Percentiles rank a stretch among this genome's conserved stretches.
Conservation (phyloP, 306 rosid genomes). For the Boehmeria nivea region DNA sequence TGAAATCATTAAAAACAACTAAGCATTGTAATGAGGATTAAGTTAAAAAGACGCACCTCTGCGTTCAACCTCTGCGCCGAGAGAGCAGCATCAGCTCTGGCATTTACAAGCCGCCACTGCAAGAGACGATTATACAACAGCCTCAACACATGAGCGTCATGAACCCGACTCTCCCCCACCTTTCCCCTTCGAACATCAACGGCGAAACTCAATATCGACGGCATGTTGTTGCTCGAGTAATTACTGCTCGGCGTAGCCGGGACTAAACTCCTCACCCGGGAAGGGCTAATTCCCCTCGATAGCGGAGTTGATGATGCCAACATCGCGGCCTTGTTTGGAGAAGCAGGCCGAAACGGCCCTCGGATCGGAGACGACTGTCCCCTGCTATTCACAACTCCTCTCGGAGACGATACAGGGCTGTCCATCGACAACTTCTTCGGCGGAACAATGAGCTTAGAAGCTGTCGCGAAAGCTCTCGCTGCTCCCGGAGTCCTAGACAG, state of each 20-base stretch:
- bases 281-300: constrained; percentile 66
- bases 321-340: constrained; percentile 52
- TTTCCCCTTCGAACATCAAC: constrained; percentile 65
- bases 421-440: constrained; percentile 41
- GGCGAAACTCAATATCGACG: constrained; percentile 62
- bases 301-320: constrained; percentile 44
- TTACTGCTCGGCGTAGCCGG: constrained; percentile 29
- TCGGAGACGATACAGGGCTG: constrained; percentile 55
- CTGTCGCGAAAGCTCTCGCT: constrained; percentile 29
- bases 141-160: constrained; percentile 69
- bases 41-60: constrained; percentile 52
- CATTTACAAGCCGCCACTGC: constrained; percentile 88
- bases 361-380: constrained; percentile 62
- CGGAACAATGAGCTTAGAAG: constrained; percentile 31
- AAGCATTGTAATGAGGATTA: background rate
- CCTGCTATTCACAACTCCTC: constrained; percentile 43
- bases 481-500: constrained; percentile 39
- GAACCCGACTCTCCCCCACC: constrained; percentile 54
- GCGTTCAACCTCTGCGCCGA: constrained; percentile 62
- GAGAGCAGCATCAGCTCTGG: constrained; percentile 58
- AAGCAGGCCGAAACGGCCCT: constrained; percentile 48
- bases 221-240: constrained; percentile 37
- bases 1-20: too few species aligned
- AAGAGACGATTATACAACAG: constrained; percentile 66
- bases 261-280: constrained; percentile 46